A percentile compares a stretch with the other conserved stretches of the same genome.
Conservation (phyloP, 805 yeast genomes). For the Zygoascus flipseniorum region DNA sequence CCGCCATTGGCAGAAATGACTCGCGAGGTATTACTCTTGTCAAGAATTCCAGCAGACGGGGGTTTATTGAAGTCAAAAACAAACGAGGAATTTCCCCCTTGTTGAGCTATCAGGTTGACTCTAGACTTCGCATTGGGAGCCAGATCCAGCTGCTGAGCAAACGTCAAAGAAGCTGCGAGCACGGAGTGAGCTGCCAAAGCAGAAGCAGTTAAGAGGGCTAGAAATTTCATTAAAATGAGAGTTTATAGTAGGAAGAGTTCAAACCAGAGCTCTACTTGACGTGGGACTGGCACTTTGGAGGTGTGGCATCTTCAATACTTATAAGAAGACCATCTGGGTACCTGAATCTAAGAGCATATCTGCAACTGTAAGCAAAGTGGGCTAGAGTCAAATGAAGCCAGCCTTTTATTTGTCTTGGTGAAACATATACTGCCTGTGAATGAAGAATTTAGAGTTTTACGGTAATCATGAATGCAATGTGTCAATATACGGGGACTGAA, state of each 20-base stretch:
- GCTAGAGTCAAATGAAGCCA: no score
- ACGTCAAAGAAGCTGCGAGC: background rate
- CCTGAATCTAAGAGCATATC: background rate
- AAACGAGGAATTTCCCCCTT: conserved; percentile 13
- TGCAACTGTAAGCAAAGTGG: no score
- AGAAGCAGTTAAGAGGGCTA: background rate
- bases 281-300: background rate
- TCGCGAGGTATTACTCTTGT: background rate
- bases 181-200: background rate
- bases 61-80: conserved; percentile 15
- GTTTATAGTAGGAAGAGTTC: background rate
- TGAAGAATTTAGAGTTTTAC: no score
- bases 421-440: no score
- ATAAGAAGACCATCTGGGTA: background rate
- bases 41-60: conserved; percentile 5
- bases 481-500: no score
- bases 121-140: conserved; percentile 4
- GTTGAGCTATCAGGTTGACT: conserved; percentile 6
- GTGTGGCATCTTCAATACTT: background rate
- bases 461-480: no score
- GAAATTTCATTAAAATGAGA: background rate
- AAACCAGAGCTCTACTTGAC: no score
- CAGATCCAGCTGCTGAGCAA: background rate
- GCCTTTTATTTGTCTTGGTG: no score
- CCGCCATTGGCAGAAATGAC: conserved; percentile 6